These are phyloP conservation scores for Paecilomyces dactylethromorphus DNA, from an alignment of 2,329 filamentous ascomycete genomes.

Conservation along the genomic window DNA sequence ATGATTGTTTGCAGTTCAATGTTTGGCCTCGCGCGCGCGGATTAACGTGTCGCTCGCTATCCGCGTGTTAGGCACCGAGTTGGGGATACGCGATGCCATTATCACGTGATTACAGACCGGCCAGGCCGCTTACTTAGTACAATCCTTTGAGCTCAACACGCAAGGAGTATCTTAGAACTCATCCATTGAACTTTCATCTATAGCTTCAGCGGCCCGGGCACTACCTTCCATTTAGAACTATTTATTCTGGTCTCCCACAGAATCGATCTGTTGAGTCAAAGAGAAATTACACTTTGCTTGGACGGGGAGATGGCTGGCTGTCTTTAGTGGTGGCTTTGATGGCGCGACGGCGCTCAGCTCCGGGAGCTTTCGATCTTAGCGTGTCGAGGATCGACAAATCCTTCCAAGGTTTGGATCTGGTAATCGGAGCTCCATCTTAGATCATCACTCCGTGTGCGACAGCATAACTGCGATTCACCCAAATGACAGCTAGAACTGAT, in stretches of 20 bases:
- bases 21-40: neutral
- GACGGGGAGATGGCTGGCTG: neutral
- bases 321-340: neutral
- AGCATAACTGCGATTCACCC: neutral
- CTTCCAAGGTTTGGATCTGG: neutral
- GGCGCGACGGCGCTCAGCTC: neutral
- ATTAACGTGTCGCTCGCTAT: neutral
- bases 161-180: neutral
- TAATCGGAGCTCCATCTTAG: neutral
- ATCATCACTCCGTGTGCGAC: neutral
- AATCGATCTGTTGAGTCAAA: neutral
- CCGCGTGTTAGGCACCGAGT: neutral
- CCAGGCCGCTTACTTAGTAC: neutral
- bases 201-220: neutral
- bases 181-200: neutral
- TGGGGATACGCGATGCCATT: neutral
- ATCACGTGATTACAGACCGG: neutral
- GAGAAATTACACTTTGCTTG: neutral
- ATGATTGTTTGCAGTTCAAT: neutral
- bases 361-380: neutral
- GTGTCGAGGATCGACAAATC: neutral
- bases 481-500: neutral
- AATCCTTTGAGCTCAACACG: neutral
- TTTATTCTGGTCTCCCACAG: neutral
- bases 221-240: neutral